Base-by-base conservation (phyloP, 176 grass and related monocot species). In the Raddia distichophylla region DNA sequence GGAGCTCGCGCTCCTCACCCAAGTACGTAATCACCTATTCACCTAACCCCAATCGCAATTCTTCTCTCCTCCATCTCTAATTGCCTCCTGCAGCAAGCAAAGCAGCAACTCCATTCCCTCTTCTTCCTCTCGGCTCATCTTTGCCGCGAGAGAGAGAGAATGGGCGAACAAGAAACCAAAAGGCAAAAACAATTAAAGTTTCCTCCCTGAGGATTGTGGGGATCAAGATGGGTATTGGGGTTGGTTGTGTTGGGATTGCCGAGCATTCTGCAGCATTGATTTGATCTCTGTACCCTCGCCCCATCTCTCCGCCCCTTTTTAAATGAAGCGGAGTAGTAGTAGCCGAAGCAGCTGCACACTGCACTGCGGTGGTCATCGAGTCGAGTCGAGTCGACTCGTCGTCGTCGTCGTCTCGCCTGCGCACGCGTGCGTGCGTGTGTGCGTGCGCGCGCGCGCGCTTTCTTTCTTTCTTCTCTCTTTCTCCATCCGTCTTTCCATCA, bases 1-100 rank as follows among this genome's bases (percentile, higher is more conserved):
- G 79, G 93, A 99, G 80, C 97, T 99, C 20, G 93, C 87, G 18
- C 82, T 96, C 68, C 87, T 99, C 48, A 99, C 93, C 57, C 93
- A 99, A 85, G 96, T 99, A 84, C 66, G 9, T 10, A 3, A 32
- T 5, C 32, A 44, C 16, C 59, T 19, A 42, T 45, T 5, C 32
- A 44, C 16, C 59, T 19, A 42, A 53, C 16, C 44, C 67, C 27
- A 46, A 87, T 64, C 15, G 17, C 46, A 32, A 57, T 80, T 82
- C 61, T 10, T 67, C 8, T 0, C 42, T 10, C 35, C 51, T 72
- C 11, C 54, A 2, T 7, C 63, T 73, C 63, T 73, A 6, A 0
- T n/a, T 67, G 3, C 17, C 43, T 27, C 67, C 27, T 34, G 2
- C 60, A 11, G 60, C 27, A 63, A 2, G 55, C 27, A 27, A 63